A percentile compares a stretch with the other conserved stretches of the same genome.
Evolutionary conservation across 2,329 filamentous ascomycete species (phyloP).

Genomic region (Talaromyces marneffei): DNA sequence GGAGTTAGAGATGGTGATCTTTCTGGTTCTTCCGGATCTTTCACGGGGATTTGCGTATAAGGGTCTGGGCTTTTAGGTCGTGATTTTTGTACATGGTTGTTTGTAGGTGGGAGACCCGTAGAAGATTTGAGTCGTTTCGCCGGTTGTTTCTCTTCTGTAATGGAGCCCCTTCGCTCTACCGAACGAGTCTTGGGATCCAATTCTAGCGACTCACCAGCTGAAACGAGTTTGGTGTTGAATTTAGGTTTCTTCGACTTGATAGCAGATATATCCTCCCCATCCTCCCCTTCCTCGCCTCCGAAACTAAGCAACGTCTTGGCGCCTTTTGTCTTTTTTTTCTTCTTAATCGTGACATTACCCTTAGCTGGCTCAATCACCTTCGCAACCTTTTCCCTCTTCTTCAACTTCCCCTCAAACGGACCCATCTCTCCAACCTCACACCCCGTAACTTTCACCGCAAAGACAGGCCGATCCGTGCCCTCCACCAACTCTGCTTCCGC

Average conservation of each 20-base stretch:
- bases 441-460: slow-evolving; percentile 66
- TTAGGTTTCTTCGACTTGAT: slow-evolving; percentile 41
- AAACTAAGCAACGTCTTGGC: slow-evolving; percentile 45
- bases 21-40: slow-evolving; percentile 38
- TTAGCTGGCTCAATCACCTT: slow-evolving; percentile 19
- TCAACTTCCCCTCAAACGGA: slow-evolving; percentile 41
- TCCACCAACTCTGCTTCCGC: slow-evolving; percentile 78
- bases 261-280: slow-evolving; percentile 26
- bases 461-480: slow-evolving; percentile 74
- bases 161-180: background rate
- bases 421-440: slow-evolving; percentile 44
- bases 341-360: slow-evolving; percentile 32
- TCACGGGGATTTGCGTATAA: slow-evolving; percentile 40
- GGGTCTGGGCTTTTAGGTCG: slow-evolving; percentile 37
- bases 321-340: slow-evolving; percentile 38
- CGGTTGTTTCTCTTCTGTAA: slow-evolving; percentile 5
- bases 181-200: slow-evolving; percentile 13
- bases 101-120: slow-evolving; percentile 23
- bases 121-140: slow-evolving; percentile 32
- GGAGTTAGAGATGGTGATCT: slow-evolving; percentile 26
- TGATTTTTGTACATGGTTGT: slow-evolving; percentile 25
- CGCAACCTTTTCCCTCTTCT: slow-evolving; percentile 35
- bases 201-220: slow-evolving; percentile 24
- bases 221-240: slow-evolving; percentile 43
- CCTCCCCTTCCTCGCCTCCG: slow-evolving; percentile 39